Evolutionary conservation across 2,329 filamentous ascomycete species (phyloP), one percentile per base, ranked within the genome.

Genomic region (Fusarium sp.): DNA sequence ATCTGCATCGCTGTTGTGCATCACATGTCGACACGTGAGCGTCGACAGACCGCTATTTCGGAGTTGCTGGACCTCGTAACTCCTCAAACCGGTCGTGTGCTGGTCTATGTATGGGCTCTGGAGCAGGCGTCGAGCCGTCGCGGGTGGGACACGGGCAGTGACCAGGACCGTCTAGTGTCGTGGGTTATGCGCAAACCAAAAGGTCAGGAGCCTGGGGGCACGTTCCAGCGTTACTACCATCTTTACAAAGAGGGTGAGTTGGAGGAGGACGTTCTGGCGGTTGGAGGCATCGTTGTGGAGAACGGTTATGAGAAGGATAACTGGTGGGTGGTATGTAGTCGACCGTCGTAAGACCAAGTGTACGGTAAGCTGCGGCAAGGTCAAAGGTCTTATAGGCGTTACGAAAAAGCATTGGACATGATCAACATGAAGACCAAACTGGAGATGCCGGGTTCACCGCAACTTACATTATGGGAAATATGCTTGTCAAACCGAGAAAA

Each of bases 221-320:
- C 90, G 1, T 97, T 92, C 77, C 89, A 97, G 78, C 88, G 96
- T 54, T 99, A 97, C 79, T 99, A 99, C 78, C 96, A 99, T 81
- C 84, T 99, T 26, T 99, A 97, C 80, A 86, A 88, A 56, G 87
- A 93, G 77, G 93, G 93, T 18, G 96, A 99, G 82, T 84, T 99
- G 62, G 94, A 98, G 77, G 85, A 88, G 44, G 92, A 98, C 77
- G 87, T 97, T 60, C 78, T 80, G 52, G 85, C 86, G 18, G 94
- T 91, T 21, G 94, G 94, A 19, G 96, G 94, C 10, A 81, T 81
- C 50, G 89, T 98, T 16, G 75, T 96, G 25, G 90, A 93, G 70
- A 89, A 89, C 63, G 96, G 96, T 34, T 99, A 98, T 80, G 96
- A 99, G 78, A 94, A 90, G 82, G 96, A 98, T 78, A 99, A 99